Base-by-base conservation (phyloP, 2,329 filamentous ascomycete species). In the Apiospora marii region DNA sequence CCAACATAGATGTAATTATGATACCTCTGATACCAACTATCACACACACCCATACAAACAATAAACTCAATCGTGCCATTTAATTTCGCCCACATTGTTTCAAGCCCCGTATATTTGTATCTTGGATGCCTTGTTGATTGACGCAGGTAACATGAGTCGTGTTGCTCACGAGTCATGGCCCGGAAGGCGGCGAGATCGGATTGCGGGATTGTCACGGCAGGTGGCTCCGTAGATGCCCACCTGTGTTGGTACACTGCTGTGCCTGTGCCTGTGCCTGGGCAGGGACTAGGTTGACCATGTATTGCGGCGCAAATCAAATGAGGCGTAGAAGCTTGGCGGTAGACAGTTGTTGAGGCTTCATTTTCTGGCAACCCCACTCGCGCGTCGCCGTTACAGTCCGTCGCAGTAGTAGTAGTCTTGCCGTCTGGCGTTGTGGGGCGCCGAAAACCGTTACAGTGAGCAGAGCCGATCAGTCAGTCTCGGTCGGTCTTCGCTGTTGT, bases 141-240 rank as follows among this genome's bases (percentile, higher is more conserved):
- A 61, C 53, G 53, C 53, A 34, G 22, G 53, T 61, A 61, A 19
- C 30, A 61, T 61, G 53, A 61, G 30, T 61, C 53, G 53, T 58
- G 30, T 41, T 10, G 10, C 37, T 41, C 37, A 10, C 37, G 37
- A 41, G 37, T 41, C 37, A 41, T 41, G 22, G 4, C 5, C n/a
- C 30, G 53, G 53, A 37, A 37, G 30, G 22, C 53, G 53, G 53
- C 51, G 19, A 5, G 2, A 22, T n/a, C 46, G 22, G 46, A 49
- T 49, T 16, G 30, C 30, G 53, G 53, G 22, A 61, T 12, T 61
- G 19, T 7, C 53, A 34, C 27, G 27, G 44, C 10, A n/a, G 19
- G 22, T 10, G 46, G 30, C 53, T 12, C 53, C 30, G 30, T 27
- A 4, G 27, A 30, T 12, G 4, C 24, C 30, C 27, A 58, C 27